Conservation (phyloP, 1,284 basidiomycete species). For the Irpex sp. region DNA sequence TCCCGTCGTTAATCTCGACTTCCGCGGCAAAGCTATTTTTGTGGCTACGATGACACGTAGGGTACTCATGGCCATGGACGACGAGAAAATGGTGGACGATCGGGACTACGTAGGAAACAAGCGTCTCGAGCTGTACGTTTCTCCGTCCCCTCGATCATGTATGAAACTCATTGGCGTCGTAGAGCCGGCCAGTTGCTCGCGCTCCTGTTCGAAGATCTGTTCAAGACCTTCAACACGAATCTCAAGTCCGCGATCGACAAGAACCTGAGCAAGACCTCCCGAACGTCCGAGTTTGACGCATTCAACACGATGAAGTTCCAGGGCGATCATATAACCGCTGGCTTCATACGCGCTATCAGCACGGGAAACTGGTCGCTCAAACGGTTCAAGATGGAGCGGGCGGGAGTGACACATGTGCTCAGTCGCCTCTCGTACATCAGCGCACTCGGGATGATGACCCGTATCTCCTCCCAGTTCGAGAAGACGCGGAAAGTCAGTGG, state of each 20-base stretch:
- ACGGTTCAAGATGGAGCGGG: constrained; percentile 99
- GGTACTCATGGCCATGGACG: constrained; percentile 95
- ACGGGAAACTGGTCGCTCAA: constrained; percentile 99
- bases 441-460: constrained; percentile 99
- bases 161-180: constrained; percentile 6
- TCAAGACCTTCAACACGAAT: constrained; percentile 98
- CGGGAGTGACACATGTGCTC: constrained; percentile 97
- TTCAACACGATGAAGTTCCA: constrained; percentile 93
- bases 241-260: constrained; percentile 97
- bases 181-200: constrained; percentile 97
- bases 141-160: constrained; percentile 6
- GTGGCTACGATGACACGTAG: constrained; percentile 97
- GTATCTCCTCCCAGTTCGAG: constrained; percentile 98
- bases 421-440: constrained; percentile 95
- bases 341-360: constrained; percentile 97
- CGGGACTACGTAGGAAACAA: constrained; percentile 99
- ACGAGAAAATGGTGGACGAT: constrained; percentile 97
- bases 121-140: constrained; percentile 87
- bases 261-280: constrained; percentile 94
- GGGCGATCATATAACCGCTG: constrained; percentile 92
- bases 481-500: constrained; percentile 99
- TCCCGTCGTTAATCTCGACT: constrained; percentile 88
- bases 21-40: constrained; percentile 95
- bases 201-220: constrained; percentile 95
- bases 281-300: constrained; percentile 95